These are phyloP conservation scores for Aschersonia sp. DNA, from an alignment of 2,329 filamentous ascomycete species.

Conservation along the genomic window DNA sequence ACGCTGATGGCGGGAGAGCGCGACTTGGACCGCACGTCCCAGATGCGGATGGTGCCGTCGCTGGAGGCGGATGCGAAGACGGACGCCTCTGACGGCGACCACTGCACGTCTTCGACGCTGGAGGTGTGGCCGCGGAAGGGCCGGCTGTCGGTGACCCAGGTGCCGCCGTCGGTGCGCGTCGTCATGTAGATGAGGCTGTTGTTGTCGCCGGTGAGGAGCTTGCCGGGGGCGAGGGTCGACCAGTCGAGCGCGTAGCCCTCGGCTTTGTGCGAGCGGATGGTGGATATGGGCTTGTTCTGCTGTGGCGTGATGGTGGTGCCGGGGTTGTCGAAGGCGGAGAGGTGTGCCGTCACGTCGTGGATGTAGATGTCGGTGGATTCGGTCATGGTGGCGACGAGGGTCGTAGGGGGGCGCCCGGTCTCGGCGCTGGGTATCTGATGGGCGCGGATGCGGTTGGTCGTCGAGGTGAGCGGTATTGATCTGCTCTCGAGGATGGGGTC, in stretches of 20 bases:
- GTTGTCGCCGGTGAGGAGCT: constrained; percentile 84
- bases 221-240: constrained; percentile 66
- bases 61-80: constrained; percentile 91
- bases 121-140: constrained; percentile 72
- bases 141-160: constrained; percentile 75
- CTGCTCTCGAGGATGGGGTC: constrained; percentile 92
- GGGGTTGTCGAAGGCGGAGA: constrained; percentile 79
- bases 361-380: constrained; percentile 82
- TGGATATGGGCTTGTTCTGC: constrained; percentile 79
- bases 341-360: constrained; percentile 84
- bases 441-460: constrained; percentile 84
- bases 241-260: constrained; percentile 98
- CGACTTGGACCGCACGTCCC: constrained; percentile 87
- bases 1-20: constrained; percentile 79
- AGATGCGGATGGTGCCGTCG: constrained; percentile 90
- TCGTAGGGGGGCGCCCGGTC: constrained; percentile 58
- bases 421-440: constrained; percentile 66
- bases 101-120: constrained; percentile 90
- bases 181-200: constrained; percentile 82
- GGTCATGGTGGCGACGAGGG: constrained; percentile 81
- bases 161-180: constrained; percentile 72
- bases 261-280: constrained; percentile 77
- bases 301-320: constrained; percentile 66
- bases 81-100: constrained; percentile 84
- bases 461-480: constrained; percentile 71